phyloP scores from a whole-genome alignment of 2,329 filamentous ascomycete species.

The Falciphora oryzae region DNA sequence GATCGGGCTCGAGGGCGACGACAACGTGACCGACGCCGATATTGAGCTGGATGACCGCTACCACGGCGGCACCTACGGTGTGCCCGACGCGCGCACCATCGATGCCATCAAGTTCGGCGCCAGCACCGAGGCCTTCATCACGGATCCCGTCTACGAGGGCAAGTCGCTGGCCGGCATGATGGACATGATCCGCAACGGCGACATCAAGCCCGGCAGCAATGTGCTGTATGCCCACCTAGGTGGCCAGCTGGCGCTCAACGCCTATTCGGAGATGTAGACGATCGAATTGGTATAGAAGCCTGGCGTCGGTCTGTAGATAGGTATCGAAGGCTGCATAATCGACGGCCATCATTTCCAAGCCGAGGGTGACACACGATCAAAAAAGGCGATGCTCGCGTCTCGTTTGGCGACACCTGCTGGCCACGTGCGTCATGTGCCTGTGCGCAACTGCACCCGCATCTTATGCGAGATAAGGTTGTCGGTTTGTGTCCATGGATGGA shows the following conservation, averaged over 20 bases:
- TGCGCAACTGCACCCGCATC: background rate
- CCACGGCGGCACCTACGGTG: constrained; percentile 62
- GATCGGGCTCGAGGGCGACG: constrained; percentile 56
- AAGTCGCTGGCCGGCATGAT: constrained; percentile 70
- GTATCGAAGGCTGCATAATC: background rate
- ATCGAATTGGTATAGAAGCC: background rate
- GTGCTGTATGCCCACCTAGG: constrained; percentile 68
- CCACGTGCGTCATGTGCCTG: background rate
- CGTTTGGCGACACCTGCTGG: background rate
- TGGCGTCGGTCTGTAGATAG: too few relatives aligned
- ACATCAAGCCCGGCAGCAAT: constrained; percentile 54
- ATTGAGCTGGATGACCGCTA: constrained; percentile 59
- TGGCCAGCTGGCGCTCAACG: constrained; percentile 64
- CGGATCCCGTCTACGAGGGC: constrained; percentile 70
- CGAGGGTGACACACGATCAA: background rate
- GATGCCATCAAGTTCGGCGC: constrained; percentile 66
- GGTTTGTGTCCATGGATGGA: too few relatives aligned
- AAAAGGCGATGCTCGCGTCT: background rate
- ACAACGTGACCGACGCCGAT: constrained; percentile 58
- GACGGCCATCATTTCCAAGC: background rate
- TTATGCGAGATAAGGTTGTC: background rate
- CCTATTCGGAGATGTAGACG: constrained; percentile 45
- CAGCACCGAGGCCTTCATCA: constrained; percentile 64
- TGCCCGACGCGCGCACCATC: constrained; percentile 59
- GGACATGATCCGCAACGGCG: constrained; percentile 57